These are phyloP conservation scores for Cutaneotrichosporon sp. DNA, from an alignment of 1,284 basidiomycete species.

Conservation along the genomic window DNA sequence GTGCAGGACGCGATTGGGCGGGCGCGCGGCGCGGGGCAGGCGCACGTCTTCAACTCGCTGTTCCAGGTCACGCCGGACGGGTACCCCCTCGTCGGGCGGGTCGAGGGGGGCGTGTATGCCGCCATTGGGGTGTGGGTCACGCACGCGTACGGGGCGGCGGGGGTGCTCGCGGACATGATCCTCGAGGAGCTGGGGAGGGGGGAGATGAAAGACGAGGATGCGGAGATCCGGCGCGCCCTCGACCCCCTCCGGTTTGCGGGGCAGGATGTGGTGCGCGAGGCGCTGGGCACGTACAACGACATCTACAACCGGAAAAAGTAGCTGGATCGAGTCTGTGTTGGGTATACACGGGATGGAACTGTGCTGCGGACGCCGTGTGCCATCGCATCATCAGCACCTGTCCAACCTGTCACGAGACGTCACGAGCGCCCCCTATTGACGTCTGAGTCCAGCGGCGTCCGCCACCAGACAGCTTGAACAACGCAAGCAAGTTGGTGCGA, in stretches of 20 bases:
- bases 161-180: slow-evolving; percentile 28
- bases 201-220: slow-evolving; percentile 7
- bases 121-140: slow-evolving; percentile 37
- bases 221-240: slow-evolving; percentile 21
- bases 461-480: too few species aligned
- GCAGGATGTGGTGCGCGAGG: slow-evolving; percentile 5
- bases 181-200: slow-evolving; percentile 14
- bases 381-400: too few species aligned
- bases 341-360: too few species aligned
- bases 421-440: too few species aligned
- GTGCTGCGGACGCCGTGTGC: too few species aligned
- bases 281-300: slow-evolving; percentile 32
- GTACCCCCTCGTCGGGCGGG: slow-evolving; percentile 21
- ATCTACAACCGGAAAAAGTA: too few species aligned
- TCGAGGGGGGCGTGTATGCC: slow-evolving; percentile 21
- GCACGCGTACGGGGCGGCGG: slow-evolving; percentile 29
- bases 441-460: too few species aligned
- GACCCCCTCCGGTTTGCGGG: slow-evolving; percentile 40
- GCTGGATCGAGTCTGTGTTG: too few species aligned
- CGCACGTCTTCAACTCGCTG: slow-evolving; percentile 30
- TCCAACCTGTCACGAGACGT: too few species aligned
- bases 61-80: slow-evolving; percentile 37
- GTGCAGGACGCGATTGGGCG: too few species aligned
- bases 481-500: too few species aligned
- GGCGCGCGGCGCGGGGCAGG: not conserved